A percentile compares a stretch with the other conserved stretches of the same genome.
phyloP scores from a whole-genome alignment of 176 grass and related monocot genomes.

The Juncus effusus region DNA sequence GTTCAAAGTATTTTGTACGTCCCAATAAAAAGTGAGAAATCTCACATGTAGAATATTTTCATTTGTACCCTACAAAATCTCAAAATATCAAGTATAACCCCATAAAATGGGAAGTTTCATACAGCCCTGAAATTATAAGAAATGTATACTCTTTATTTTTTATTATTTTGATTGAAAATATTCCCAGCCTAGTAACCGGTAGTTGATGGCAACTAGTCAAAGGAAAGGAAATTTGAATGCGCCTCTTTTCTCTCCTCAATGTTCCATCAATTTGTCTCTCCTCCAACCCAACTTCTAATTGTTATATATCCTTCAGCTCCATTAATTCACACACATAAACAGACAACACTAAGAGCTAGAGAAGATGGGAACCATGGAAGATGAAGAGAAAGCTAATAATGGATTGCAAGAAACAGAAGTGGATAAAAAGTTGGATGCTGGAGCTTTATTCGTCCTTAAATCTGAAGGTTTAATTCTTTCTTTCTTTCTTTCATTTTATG shows the following conservation, averaged over 20 bases:
- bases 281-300: background rate
- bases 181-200: background rate
- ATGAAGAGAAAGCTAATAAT: slow-evolving; percentile 50
- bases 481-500: background rate
- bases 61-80: too few species aligned
- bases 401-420: slow-evolving; percentile 24
- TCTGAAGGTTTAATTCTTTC: slow-evolving; percentile 52
- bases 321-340: background rate
- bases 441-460: slow-evolving; percentile 84
- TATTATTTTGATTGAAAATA: too few species aligned
- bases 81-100: too few species aligned
- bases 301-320: background rate
- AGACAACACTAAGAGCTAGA: background rate
- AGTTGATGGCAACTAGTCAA: background rate
- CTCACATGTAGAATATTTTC: too few species aligned
- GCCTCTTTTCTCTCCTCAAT: background rate
- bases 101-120: too few species aligned
- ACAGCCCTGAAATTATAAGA: too few species aligned
- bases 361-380: slow-evolving; percentile 27
- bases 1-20: too few species aligned
- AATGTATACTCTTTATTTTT: too few species aligned
- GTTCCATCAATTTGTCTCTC: too few species aligned
- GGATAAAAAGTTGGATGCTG: slow-evolving; percentile 61
- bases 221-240: background rate
- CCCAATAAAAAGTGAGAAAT: too few species aligned